phyloP scores from a whole-genome alignment of 352 stramenopile species.

The Plasmopara muralis region DNA sequence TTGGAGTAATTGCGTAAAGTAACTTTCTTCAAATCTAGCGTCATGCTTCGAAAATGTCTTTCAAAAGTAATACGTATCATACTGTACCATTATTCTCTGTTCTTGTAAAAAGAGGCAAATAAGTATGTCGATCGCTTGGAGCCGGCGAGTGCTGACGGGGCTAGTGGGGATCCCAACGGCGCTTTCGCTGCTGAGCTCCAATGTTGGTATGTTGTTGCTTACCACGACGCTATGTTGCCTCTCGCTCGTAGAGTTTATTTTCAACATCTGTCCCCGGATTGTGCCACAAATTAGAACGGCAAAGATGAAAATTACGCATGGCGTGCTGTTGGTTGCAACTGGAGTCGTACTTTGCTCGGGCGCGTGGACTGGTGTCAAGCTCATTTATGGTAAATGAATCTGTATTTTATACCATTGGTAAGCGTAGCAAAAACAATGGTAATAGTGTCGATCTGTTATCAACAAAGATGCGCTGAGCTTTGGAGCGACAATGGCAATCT shows the following conservation, averaged over 20 bases:
- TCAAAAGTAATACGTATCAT: no score
- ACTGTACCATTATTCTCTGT: no score
- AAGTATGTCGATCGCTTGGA: slow-evolving; percentile 32
- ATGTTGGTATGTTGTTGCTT: slow-evolving; percentile 44
- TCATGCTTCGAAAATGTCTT: no score
- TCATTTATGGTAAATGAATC: slow-evolving; percentile 21
- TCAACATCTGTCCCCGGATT: slow-evolving; percentile 42
- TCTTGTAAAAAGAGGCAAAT: no score
- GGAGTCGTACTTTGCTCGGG: slow-evolving; percentile 26
- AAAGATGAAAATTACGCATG: slow-evolving; percentile 14
- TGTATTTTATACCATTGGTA: not conserved
- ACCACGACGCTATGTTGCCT: slow-evolving; percentile 41
- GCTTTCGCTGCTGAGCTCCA: slow-evolving; percentile 42
- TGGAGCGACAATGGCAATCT: slow-evolving; percentile 22
- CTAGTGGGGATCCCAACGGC: slow-evolving; percentile 52
- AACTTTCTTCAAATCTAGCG: no score
- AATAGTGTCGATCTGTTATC: not conserved
- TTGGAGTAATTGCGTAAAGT: slow-evolving; percentile 15
- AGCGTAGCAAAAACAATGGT: no score
- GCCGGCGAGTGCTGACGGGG: slow-evolving; percentile 44
- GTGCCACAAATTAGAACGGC: slow-evolving; percentile 18
- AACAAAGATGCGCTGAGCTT: slow-evolving; percentile 32
- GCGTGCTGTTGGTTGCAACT: slow-evolving; percentile 22
- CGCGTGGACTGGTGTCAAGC: slow-evolving; percentile 31
- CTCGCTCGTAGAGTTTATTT: slow-evolving; percentile 51